Base-by-base conservation (phyloP, 1,284 basidiomycete genomes). In the Malassezia yamatoensis region DNA sequence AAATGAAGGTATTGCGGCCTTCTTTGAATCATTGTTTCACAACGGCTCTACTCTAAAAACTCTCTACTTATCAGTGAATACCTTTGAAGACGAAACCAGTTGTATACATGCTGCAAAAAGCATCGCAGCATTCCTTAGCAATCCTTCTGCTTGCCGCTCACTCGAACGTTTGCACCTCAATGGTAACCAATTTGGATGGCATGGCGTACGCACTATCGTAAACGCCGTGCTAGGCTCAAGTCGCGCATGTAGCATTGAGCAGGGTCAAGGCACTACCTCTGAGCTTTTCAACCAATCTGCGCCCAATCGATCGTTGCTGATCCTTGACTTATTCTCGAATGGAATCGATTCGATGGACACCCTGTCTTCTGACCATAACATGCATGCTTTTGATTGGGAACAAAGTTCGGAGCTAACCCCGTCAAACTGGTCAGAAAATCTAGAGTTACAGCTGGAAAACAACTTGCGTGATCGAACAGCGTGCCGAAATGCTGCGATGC, bases 281-380 rank as follows among this genome's bases (percentile, higher is more conserved):
- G 32, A 44, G 2, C 15, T 33, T 18, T 7, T 45, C 13, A 34
- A 45, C 29, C 13, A 24, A 9, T 33, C 18, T 6, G 33, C 54
- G 13, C 54, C 54, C 18, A 57, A 57, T 39, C 49, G 35, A 32
- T 34, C 35, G 18, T 40, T 57, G 8, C 21, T 36, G 4, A 16
- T 39, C 21, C 49, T 57, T n/a, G 54, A 57, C 49, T 47, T 57
- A 41, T 57, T 57, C 35, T 51, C 54, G 6, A 51, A 49, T 16
- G 54, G 48, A 16, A 46, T 51, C 20, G 49, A 51, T 34, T 34
- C 54, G 13, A 35, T 39, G 8, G 13, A 10, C 4, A 18, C 16
- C 10, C 12, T 34, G 21, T 12, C 37, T 1, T 5, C n/a, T 6
- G 8, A 34, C 3, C 24, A 38, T 13, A 10, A 24, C 9, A 29